Evolutionary conservation across 371 early-diverging fungal genomes (phyloP), one percentile per base, ranked within the genome.

Genomic region (Nosema muscidifuracis): DNA sequence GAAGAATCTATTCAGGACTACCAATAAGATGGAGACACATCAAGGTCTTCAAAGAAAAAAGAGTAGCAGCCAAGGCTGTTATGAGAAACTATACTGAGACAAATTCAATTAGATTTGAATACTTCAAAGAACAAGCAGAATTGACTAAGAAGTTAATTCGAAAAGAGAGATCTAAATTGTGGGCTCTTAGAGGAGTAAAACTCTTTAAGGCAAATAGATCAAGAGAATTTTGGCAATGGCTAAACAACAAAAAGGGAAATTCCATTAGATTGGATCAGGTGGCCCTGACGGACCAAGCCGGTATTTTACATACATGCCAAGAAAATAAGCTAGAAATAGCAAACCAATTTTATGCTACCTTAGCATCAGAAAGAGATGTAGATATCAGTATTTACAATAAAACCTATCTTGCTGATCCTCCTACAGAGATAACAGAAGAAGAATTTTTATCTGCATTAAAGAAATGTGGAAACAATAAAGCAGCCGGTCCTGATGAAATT

Each of bases 151-250:
- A 47, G n/a, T 47, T 12, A 20, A 47, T 47, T 47, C 47, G 47
- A 4, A 47, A 47, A 47, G 47, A 47, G 4, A 47, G 47, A 47
- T 47, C n/a, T 4, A 47, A 47, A 47, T n/a, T 47, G 4, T 47
- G 6, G 47, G 47, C 47, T 47, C n/a, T 47, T 4, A 47, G 47
- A 47, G 47, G n/a, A 6, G 3, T 47, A 6, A 47, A 47, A 20
- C 47, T 47, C 47, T 47, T 47, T 47, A 47, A 47, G 20, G n/a
- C 10, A 10, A 47, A 47, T 47, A 12, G 47, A 47, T 47, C 47
- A 47, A 47, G 47, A 47, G 47, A 47, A n/a, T 47, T 47, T n/a
- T 47, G 47, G n/a, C 47, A 47, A 47, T 47, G 47, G 47, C 47
- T 47, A n/a, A 47, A 47, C 4, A 47, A 47, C n/a, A 38, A 13